Base-by-base conservation (phyloP, 2,329 filamentous ascomycete species). In the Ceratocystis diversiconidia region DNA sequence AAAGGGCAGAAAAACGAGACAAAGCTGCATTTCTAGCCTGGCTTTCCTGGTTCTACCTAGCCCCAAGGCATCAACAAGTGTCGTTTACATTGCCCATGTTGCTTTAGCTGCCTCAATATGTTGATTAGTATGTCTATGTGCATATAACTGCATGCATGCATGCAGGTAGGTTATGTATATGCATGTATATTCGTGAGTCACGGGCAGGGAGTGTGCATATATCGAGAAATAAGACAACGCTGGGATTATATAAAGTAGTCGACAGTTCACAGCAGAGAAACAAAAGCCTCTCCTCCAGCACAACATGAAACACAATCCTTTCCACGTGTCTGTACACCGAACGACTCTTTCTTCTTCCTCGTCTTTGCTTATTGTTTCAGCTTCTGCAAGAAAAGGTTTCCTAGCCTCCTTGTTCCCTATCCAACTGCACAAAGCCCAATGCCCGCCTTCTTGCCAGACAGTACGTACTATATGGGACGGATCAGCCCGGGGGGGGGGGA, bases 291-390 rank as follows among this genome's bases (percentile, higher is more conserved):
- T 28, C 22, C 17, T 15, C 8, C 19, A 52, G 48, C 48, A 25
- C 48, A 52, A 55, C 28, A 32, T 59, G 55, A 59, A 59, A 59
- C 55, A 36, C 30, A 36, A 59, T 59, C 55, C 55, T 59, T 59
- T 59, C 28, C 28, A 59, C 28, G 55, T 59, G 55, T 59, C 55
- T 59, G 28, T 30, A 59, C 55, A 28, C 55, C 28, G 15, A 32
- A 32, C 5, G 6, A 28, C 22, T 25, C 7, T 57, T n/a, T 30
- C 8, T 41, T 41, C 36, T 5, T 41, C 12, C 12, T 17, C 7
- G 7, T 59, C 25, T 30, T 59, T 59, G 48, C 48, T 32, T 19
- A 15, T 36, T 59, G 55, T 59, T 59, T 59, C 55, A 59, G 55
- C 55, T 36, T 59, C 55, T 59, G 55, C 55, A 59, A n/a, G 30